A percentile compares a stretch with the other conserved stretches of the same genome.
phyloP scores from a whole-genome alignment of 345 rosid genomes.

The Gossypium raimondii region DNA sequence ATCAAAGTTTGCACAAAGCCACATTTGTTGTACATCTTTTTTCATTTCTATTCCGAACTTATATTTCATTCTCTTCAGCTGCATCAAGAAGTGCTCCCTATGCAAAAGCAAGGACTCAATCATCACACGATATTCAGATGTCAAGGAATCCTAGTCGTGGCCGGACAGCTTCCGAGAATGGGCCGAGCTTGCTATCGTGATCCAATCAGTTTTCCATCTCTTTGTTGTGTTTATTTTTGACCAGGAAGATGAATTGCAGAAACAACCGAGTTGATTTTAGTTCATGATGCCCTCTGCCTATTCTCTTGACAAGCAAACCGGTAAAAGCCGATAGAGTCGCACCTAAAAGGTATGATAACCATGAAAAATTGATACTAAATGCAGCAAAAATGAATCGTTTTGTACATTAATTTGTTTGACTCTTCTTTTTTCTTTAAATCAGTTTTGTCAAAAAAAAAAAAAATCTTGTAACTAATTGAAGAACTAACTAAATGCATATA shows the following conservation, averaged over 20 bases:
- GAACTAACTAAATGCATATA: neutral
- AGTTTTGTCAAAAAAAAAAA: neutral
- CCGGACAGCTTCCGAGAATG: conserved; percentile 77
- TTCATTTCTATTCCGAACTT: neutral
- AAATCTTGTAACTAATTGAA: neutral
- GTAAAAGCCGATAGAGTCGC: neutral
- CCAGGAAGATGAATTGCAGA: neutral
- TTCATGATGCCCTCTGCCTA: neutral
- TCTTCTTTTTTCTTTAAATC: neutral
- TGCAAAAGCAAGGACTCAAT: conserved; percentile 86
- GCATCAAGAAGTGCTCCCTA: conserved; percentile 89
- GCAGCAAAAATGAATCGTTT: neutral
- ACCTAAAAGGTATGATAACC: neutral
- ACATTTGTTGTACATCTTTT: neutral
- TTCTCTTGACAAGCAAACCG: neutral
- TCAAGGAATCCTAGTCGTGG: conserved; percentile 59
- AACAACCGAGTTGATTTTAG: neutral
- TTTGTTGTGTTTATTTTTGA: neutral
- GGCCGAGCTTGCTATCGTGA: conserved; percentile 70
- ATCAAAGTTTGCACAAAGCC: neutral
- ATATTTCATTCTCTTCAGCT: conserved; percentile 26
- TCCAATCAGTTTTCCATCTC: conserved; percentile 2
- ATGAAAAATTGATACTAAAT: neutral
- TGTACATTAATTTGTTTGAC: neutral
- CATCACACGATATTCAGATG: conserved; percentile 80